Evolutionary conservation across 352 stramenopile species (phyloP).

Genomic region (Phytophthora hibernalis): DNA sequence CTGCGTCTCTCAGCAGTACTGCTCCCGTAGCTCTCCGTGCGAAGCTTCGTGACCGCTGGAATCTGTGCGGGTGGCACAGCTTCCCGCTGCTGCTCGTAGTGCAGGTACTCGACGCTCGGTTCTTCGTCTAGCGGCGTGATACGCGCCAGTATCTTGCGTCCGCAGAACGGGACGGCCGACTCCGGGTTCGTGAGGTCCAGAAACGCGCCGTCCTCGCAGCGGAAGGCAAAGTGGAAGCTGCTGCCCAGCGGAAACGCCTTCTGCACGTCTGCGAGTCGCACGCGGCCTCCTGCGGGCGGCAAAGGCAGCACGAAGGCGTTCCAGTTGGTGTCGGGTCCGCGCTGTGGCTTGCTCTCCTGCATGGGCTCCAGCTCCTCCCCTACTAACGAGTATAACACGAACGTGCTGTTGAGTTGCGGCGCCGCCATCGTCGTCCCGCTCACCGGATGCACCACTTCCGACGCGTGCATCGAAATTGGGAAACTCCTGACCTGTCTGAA

Average conservation of each 20-base stretch:
- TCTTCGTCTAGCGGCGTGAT: slow-evolving; percentile 64
- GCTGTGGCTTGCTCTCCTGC: slow-evolving; percentile 47
- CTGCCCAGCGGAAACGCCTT: slow-evolving; percentile 73
- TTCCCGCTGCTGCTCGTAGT: slow-evolving; percentile 27
- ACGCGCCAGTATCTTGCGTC: slow-evolving; percentile 75
- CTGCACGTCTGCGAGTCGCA: slow-evolving; percentile 69
- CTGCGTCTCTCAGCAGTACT: slow-evolving; percentile 22
- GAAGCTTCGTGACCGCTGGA: slow-evolving; percentile 18
- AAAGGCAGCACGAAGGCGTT: slow-evolving; percentile 72
- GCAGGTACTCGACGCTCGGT: slow-evolving; percentile 55
- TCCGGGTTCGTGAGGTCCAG: slow-evolving; percentile 77
- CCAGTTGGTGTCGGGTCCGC: slow-evolving; percentile 62
- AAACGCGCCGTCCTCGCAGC: slow-evolving; percentile 70
- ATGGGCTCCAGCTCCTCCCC: slow-evolving; percentile 64
- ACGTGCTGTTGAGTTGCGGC: slow-evolving; percentile 32
- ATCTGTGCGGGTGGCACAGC: slow-evolving; percentile 6
- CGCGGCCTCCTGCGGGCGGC: slow-evolving; percentile 20
- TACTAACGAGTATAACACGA: slow-evolving; percentile 77
- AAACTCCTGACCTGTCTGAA: slow-evolving; percentile 8
- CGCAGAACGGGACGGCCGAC: slow-evolving; percentile 66
- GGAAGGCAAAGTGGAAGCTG: slow-evolving; percentile 81
- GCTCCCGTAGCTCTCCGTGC: slow-evolving; percentile 36
- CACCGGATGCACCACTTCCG: slow-evolving; percentile 40
- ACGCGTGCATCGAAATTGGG: slow-evolving; percentile 33
- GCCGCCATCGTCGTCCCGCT: slow-evolving; percentile 37